These are phyloP conservation scores for Colletotrichum endophyticum DNA, from an alignment of 2,329 filamentous ascomycete species.

Conservation along the genomic window DNA sequence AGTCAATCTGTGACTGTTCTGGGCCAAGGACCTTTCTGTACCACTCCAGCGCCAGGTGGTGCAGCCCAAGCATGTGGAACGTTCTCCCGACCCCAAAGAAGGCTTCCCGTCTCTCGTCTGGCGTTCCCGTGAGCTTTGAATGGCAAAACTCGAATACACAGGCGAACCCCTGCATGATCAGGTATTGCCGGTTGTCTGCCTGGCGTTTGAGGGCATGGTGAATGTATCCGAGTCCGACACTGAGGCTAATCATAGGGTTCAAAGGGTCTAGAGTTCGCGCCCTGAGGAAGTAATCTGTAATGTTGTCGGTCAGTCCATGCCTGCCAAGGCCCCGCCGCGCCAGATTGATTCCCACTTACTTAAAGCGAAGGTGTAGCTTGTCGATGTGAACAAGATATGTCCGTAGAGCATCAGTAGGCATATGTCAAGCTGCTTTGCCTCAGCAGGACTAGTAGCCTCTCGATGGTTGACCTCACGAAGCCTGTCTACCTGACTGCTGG, in stretches of 20 bases:
- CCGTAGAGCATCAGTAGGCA: conserved; percentile 88
- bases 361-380: conserved; percentile 81
- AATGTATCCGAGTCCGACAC: conserved; percentile 82
- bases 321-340: not conserved
- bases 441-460: conserved; percentile 25
- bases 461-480: conserved; percentile 36
- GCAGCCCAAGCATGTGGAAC: conserved; percentile 59
- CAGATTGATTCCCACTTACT: conserved; percentile 52
- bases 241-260: conserved; percentile 81
- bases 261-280: conserved; percentile 75
- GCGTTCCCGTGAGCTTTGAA: conserved; percentile 45
- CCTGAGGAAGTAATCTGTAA: conserved; percentile 78
- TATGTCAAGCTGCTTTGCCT: conserved; percentile 66
- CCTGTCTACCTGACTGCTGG: conserved; percentile 3
- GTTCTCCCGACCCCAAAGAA: conserved; percentile 81
- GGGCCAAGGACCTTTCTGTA: conserved; percentile 11
- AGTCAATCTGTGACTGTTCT: not conserved
- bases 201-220: conserved; percentile 90
- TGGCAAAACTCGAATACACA: conserved; percentile 81
- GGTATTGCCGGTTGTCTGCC: conserved; percentile 86
- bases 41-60: conserved; percentile 23
- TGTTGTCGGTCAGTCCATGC: not conserved
- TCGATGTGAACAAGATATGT: conserved; percentile 84
- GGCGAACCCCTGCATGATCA: conserved; percentile 82
- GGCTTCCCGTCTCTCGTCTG: conserved; percentile 70